Base-by-base conservation (phyloP, 148 eudicot species). In the Rhododendron williamsianum region DNA sequence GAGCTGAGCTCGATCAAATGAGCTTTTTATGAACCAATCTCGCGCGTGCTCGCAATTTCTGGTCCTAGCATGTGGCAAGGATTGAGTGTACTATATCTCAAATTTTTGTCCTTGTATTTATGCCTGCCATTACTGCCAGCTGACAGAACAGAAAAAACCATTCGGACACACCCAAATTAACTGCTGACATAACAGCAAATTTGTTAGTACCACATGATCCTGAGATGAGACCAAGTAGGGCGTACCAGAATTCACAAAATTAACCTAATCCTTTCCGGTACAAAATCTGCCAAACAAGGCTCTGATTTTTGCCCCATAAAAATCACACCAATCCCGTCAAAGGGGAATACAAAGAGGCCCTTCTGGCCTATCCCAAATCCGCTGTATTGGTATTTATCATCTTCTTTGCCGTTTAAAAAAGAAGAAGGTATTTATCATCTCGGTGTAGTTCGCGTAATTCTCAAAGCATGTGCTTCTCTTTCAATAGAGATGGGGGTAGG, bases 401-500 rank as follows among this genome's bases (percentile, higher is more conserved):
- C 43, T 41, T 41, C 7, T 41, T 41, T 41, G 43, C 43, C 7
- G 43, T 41, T 41, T 1, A 4, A 5, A 4, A 41, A 41, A 41
- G 5, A 41, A 41, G 5, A 41, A 41, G 6, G 6, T 41, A 74
- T 67, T 76, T 30, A 21, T 81, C 7, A 72, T 4, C n/a, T 84
- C 30, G 67, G 84, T 81, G 85, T 80, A 3, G 27, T 88, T 48
- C 92, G 94, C 0, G 88, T 89, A 72, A 46, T 90, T 45, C 83
- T 92, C 23, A 93, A 90, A 80, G 94, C 96, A 9, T 93, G 93
- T 54, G 89, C 92, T 85, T 88, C 67, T 1, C 86, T 91, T 74
- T 82, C 87, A 1, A 6, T 92, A 3, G 91, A 92, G 76, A 15
- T 69, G 30, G 96, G 94, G 33, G 60, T 88, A 2, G 85, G 72